Base-by-base conservation (phyloP, 306 rosid genomes). In the Coriaria nepalensis region DNA sequence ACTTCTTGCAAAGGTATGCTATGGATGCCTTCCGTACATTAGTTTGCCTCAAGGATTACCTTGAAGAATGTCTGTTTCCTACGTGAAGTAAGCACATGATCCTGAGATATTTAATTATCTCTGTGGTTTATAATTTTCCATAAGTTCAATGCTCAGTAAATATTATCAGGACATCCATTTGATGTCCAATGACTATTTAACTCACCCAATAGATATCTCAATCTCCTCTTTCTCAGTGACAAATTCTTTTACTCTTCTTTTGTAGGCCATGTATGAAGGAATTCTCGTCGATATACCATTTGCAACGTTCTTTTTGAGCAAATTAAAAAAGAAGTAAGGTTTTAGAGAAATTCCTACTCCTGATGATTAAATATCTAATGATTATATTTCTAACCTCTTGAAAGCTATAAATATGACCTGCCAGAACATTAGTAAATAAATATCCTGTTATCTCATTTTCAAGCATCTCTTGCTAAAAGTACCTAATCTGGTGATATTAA, bases 261-360 rank as follows among this genome's bases (percentile, higher is more conserved):
- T 74, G 60, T 66, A 90, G 98, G 95, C 95, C 39, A 81, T 90
- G 98, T 90, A 84, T 56, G 98, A 90, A 74, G 98, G 98, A 54
- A 85, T 90, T 75, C 92, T 90, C 13, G 98, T 90, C 47, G 98
- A 90, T 63, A 81, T 90, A 62, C 95, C 95, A 44, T 90, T 90
- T 61, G 98, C 98, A 38, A 85, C 95, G 9, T 90, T 90, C 78
- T 90, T 90, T 68, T 67, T 85, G 76, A 90, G 98, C 81, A 90
- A 90, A 74, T 62, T 90, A 72, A 90, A 85, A 71, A 92, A 75
- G 53, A 90, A 85, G 98, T 90, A 79, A 81, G 98, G 58, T 59
- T 64, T 55, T 43, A 6, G 8, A 59, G 37, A 15, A 45, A 33
- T 48, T 51, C 7, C 29, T 44, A 33, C 33, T 43, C 13, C 12